phyloP scores from a whole-genome alignment of 2,329 filamentous ascomycete species.

The Aspergillus neoniger region DNA sequence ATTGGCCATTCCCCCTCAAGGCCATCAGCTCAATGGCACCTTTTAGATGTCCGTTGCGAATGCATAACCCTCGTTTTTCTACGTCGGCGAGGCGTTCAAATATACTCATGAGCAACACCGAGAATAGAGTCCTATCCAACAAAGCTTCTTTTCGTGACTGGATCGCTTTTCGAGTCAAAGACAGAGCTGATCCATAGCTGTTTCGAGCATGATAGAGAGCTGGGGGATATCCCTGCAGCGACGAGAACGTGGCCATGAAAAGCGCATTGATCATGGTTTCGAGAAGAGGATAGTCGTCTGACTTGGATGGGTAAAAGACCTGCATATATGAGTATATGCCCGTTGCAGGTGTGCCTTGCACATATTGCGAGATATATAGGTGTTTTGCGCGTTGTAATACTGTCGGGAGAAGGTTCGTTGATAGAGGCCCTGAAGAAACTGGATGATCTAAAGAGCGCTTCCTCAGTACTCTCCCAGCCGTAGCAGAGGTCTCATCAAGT shows the following conservation, averaged over 20 bases:
- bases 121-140: slow-evolving; percentile 3
- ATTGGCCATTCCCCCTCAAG: slow-evolving; percentile 4
- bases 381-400: neutral
- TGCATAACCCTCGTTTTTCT: neutral
- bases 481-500: slow-evolving; percentile 2
- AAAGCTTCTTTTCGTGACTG: neutral
- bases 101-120: slow-evolving; percentile 4
- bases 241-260: slow-evolving; percentile 8
- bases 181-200: slow-evolving; percentile 5
- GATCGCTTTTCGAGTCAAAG: slow-evolving; percentile 4
- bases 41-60: neutral
- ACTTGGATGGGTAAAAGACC: slow-evolving; percentile 2
- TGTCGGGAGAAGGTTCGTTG: neutral
- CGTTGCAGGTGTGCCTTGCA: neutral
- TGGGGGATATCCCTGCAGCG: neutral
- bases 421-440: neutral
- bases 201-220: slow-evolving; percentile 7
- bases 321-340: slow-evolving; percentile 6
- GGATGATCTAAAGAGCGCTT: neutral
- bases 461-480: neutral
- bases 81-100: slow-evolving; percentile 1
- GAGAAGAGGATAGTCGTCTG: neutral
- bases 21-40: slow-evolving; percentile 5
- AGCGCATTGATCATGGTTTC: neutral
- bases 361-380: slow-evolving; percentile 9